These are phyloP conservation scores for Arthroderma sp. DNA, from an alignment of 2,329 filamentous ascomycete genomes.

Conservation along the genomic window DNA sequence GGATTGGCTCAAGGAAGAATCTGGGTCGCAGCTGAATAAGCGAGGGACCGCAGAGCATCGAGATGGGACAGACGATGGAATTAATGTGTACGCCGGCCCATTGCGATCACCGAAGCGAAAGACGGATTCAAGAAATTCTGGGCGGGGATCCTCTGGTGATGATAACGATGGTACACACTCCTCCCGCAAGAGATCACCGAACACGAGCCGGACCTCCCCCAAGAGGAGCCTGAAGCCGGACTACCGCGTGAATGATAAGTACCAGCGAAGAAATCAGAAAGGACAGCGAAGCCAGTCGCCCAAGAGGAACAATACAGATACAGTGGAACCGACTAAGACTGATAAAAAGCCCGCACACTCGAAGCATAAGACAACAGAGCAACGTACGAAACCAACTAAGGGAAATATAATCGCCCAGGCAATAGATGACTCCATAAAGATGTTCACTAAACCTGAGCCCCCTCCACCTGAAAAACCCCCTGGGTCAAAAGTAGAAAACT, in stretches of 20 bases:
- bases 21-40: constrained; percentile 15
- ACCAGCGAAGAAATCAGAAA: not conserved
- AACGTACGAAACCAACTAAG: not conserved
- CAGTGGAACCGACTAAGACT: too few relatives aligned
- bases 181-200: not conserved
- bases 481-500: constrained; percentile 47
- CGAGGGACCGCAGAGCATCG: not conserved
- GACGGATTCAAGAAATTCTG: constrained; percentile 13
- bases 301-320: too few relatives aligned
- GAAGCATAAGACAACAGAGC: too few relatives aligned
- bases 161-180: not conserved
- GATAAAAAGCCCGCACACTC: too few relatives aligned
- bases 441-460: constrained; percentile 30
- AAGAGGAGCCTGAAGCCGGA: constrained; percentile 2
- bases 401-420: constrained; percentile 32
- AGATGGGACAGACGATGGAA: constrained; percentile 15
- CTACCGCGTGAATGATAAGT: constrained; percentile 1
- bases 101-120: constrained; percentile 12
- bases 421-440: constrained; percentile 31
- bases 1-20: constrained; percentile 17
- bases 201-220: not conserved
- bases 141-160: constrained; percentile 1
- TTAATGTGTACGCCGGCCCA: constrained; percentile 16
- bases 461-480: constrained; percentile 26
- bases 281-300: not conserved